phyloP scores from a whole-genome alignment of 495 filamentous ascomycete genomes.

The Pyrenula aspistea region DNA sequence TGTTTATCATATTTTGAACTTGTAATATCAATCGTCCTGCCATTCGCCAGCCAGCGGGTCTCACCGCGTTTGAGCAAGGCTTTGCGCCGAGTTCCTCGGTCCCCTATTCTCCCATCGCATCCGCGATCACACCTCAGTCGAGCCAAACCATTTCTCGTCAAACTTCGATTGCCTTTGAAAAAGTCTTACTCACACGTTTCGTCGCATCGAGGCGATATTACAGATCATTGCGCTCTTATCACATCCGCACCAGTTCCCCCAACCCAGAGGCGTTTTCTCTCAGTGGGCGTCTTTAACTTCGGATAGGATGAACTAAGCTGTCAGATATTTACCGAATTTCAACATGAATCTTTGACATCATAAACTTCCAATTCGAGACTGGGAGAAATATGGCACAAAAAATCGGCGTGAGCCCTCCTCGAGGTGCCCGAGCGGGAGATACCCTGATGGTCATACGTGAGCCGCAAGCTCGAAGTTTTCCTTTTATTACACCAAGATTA shows the following conservation, averaged over 20 bases:
- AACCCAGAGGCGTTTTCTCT: too few relatives aligned
- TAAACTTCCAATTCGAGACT: too few relatives aligned
- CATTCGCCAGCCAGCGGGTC: neutral
- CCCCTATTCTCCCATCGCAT: neutral
- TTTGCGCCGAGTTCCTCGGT: neutral
- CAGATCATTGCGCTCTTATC: too few relatives aligned
- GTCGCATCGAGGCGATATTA: too few relatives aligned
- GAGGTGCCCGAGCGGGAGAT: constrained; percentile 48
- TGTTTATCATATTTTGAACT: neutral
- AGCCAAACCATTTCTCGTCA: neutral
- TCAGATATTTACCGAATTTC: too few relatives aligned
- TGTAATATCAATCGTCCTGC: neutral
- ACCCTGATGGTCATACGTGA: constrained; percentile 68
- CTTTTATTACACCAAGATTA: constrained; percentile 3
- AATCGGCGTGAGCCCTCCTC: constrained; percentile 11
- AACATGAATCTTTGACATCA: too few relatives aligned
- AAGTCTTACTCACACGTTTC: too few relatives aligned
- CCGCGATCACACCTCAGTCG: neutral
- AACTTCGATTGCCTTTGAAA: neutral
- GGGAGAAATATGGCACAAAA: neutral
- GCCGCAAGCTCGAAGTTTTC: constrained; percentile 20
- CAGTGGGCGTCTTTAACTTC: too few relatives aligned
- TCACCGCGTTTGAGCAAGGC: neutral
- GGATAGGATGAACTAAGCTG: too few relatives aligned
- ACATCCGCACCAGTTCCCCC: too few relatives aligned